Percentiles rank a stretch among this genome's conserved stretches.
Evolutionary conservation across 179 eudicot species (phyloP).

Genomic region (Pouteria campechiana): DNA sequence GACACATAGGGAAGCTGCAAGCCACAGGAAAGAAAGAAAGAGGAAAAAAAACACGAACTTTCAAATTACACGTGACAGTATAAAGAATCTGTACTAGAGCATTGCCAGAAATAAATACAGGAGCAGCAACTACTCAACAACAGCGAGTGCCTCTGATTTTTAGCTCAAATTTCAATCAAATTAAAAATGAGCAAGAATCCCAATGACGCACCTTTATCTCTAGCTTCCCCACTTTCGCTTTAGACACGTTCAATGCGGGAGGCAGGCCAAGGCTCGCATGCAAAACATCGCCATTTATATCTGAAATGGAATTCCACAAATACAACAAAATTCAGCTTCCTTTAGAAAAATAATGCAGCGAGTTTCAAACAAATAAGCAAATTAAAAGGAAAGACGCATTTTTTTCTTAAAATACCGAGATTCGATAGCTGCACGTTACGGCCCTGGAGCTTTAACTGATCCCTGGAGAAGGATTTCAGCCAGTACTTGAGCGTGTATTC

Average conservation of each 20-base stretch:
- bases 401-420: constrained; percentile 74
- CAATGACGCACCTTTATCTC: constrained; percentile 59
- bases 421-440: constrained; percentile 91
- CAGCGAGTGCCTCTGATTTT: background rate
- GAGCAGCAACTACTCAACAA: background rate
- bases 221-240: constrained; percentile 85
- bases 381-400: background rate
- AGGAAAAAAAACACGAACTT: background rate
- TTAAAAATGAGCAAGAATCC: background rate
- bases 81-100: background rate
- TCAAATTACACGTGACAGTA: background rate
- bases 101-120: background rate
- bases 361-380: background rate
- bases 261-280: constrained; percentile 94
- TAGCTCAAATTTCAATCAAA: background rate
- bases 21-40: constrained; percentile 7
- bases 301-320: constrained; percentile 24
- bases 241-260: constrained; percentile 65
- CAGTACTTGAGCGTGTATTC: constrained; percentile 96
- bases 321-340: background rate
- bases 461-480: constrained; percentile 87
- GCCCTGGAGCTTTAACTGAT: constrained; percentile 96
- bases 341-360: background rate
- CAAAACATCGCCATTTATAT: constrained; percentile 86
- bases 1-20: constrained; percentile 85